Base-by-base conservation (phyloP, 352 stramenopile species). In the Halophytophthora polymorphica region DNA sequence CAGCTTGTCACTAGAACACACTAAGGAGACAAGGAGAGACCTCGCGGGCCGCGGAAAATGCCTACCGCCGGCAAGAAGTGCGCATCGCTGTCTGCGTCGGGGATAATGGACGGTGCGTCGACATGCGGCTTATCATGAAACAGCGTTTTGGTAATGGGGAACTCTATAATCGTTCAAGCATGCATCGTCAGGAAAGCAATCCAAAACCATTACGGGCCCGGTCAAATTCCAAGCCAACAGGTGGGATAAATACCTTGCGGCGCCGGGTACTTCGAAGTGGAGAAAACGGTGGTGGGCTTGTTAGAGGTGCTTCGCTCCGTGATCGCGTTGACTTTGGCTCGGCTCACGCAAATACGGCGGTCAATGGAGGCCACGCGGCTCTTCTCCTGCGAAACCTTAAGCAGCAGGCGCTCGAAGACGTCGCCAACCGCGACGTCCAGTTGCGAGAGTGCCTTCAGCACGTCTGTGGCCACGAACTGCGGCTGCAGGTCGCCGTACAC, bases 261-360 rank as follows among this genome's bases (percentile, higher is more conserved):
- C 3, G 84, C 82, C 10, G 84, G 84, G 59, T 91, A 94, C 57
- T 89, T 91, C 50, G 84, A 90, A 19, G 84, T 94, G 21, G 82
- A 93, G 64, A 93, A 94, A 14, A 94, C 80, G 8, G 84, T 94
- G 29, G 84, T 94, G 36, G 84, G 81, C 46, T 93, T 94, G 65
- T 89, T 94, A 42, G 73, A 89, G 10, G 77, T 79, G 47, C 82
- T 74, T 18, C 84, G 82, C 38, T 83, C 80, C 49, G 80, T 87
- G 54, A 94, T 71, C 21, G 78, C 81, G 61, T 89, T 90, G 50
- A 94, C 82, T 43, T 92, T 94, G 50, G 83, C 83, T 50, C 93
- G 84, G 34, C 80, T 90, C 50, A 88, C 66, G 44, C 64, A 64
- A 51, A 94, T 92, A 45, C 80, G 74, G 15, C 65, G 56, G 61